Evolutionary conservation across 2,329 filamentous ascomycete species (phyloP).

Genomic region (Teratosphaeria pseudoeucalypti): DNA sequence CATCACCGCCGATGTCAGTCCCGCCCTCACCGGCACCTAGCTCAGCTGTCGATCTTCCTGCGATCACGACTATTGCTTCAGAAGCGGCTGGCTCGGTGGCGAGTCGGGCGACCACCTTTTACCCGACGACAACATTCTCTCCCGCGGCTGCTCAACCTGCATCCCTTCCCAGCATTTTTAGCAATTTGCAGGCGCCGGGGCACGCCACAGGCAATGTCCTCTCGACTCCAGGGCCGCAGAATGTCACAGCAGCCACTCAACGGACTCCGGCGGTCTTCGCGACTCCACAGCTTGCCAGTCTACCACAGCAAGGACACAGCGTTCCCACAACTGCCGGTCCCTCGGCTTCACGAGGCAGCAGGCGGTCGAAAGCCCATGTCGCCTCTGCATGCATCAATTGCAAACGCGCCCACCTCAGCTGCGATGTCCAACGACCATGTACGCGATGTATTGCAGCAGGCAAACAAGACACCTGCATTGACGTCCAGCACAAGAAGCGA

Average conservation of each 20-base stretch:
- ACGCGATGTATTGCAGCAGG: constrained; percentile 66
- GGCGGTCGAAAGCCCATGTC: constrained; percentile 52
- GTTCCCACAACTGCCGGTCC: neutral
- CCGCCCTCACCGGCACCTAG: constrained; percentile 31
- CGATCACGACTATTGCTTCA: neutral
- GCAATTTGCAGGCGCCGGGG: neutral
- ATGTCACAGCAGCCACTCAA: neutral
- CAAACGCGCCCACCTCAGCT: constrained; percentile 68
- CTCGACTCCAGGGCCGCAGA: neutral
- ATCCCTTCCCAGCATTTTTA: neutral
- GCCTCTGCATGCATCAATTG: constrained; percentile 78
- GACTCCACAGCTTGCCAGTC: neutral
- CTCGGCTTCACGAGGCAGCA: constrained; percentile 10
- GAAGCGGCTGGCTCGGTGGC: neutral
- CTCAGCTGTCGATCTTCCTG: neutral
- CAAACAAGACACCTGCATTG: constrained; percentile 66
- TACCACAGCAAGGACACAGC: neutral
- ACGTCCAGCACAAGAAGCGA: constrained; percentile 79
- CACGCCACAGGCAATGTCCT: neutral
- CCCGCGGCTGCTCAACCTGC: neutral
- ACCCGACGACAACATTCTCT: neutral
- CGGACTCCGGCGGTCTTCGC: neutral
- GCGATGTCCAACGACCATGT: constrained; percentile 62
- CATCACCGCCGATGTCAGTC: constrained; percentile 43
- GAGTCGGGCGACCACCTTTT: neutral